phyloP scores from a whole-genome alignment of 2,329 filamentous ascomycete genomes.

The Phyllosticta ampelicida region DNA sequence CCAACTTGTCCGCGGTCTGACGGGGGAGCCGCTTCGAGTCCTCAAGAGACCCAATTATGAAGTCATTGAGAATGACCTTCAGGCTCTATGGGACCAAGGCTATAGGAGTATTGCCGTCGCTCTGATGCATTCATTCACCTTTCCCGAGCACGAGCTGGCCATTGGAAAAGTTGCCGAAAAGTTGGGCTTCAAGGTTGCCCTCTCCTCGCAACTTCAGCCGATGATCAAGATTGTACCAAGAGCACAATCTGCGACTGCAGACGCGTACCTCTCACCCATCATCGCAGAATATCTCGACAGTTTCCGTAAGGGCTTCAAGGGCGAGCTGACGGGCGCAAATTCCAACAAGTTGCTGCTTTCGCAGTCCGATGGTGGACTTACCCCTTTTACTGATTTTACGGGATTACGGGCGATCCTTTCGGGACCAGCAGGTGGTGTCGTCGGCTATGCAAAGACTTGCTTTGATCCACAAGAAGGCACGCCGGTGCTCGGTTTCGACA shows the following conservation, averaged over 20 bases:
- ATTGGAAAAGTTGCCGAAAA: slow-evolving; percentile 20
- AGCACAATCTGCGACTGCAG: slow-evolving; percentile 18
- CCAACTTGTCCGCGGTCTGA: slow-evolving; percentile 14
- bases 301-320: slow-evolving; percentile 20
- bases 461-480: slow-evolving; percentile 74
- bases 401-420: slow-evolving; percentile 78
- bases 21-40: slow-evolving; percentile 39
- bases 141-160: slow-evolving; percentile 20
- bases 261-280: slow-evolving; percentile 20
- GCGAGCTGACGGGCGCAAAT: slow-evolving; percentile 32
- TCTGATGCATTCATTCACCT: slow-evolving; percentile 25
- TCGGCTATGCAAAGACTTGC: slow-evolving; percentile 86
- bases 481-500: slow-evolving; percentile 89
- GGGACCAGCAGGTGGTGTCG: slow-evolving; percentile 84
- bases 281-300: slow-evolving; percentile 17
- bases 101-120: slow-evolving; percentile 27
- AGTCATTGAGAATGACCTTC: slow-evolving; percentile 16
- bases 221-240: slow-evolving; percentile 20
- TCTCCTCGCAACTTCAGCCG: slow-evolving; percentile 16
- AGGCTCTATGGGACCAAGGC: slow-evolving; percentile 45
- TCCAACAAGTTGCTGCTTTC: slow-evolving; percentile 86
- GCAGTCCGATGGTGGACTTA: slow-evolving; percentile 64
- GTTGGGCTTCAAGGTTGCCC: slow-evolving; percentile 23
- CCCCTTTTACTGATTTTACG: slow-evolving; percentile 45
- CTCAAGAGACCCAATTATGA: slow-evolving; percentile 40